A percentile compares a stretch with the other conserved stretches of the same genome.
phyloP scores from a whole-genome alignment of 345 rosid species.

The Rhizophora mangle region DNA sequence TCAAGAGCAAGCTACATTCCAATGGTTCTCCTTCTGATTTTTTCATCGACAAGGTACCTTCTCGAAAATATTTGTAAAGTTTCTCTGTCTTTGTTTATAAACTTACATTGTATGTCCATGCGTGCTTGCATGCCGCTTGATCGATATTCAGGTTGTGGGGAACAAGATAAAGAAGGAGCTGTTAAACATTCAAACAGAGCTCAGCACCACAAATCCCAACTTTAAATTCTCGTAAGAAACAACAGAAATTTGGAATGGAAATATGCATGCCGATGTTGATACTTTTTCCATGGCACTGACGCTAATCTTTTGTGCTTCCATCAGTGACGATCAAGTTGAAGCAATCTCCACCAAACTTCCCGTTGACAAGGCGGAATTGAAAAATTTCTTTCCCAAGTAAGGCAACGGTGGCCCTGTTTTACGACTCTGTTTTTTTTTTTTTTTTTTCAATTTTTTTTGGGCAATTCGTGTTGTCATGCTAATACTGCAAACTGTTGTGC shows the following conservation, averaged over 20 bases:
- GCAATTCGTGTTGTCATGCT: background rate
- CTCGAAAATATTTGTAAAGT: background rate
- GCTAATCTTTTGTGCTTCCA: slow-evolving; percentile 11
- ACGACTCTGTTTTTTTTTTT: background rate
- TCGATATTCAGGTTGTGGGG: slow-evolving; percentile 48
- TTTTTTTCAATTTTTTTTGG: background rate
- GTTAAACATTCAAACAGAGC: slow-evolving; percentile 59
- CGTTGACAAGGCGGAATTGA: slow-evolving; percentile 61
- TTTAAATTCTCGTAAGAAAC: slow-evolving; percentile 59
- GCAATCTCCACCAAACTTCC: slow-evolving; percentile 79
- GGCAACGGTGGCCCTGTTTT: slow-evolving; percentile 4
- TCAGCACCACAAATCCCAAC: slow-evolving; percentile 48
- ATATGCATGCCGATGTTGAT: background rate
- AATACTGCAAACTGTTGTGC: background rate
- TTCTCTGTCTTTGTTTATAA: background rate
- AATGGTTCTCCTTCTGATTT: slow-evolving; percentile 68
- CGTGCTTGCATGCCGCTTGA: too few relatives aligned
- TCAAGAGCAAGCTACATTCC: slow-evolving; percentile 61
- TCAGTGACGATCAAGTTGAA: slow-evolving; percentile 68
- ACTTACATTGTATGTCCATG: slow-evolving; percentile 1
- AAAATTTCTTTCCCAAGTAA: slow-evolving; percentile 71
- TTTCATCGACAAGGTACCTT: slow-evolving; percentile 62
- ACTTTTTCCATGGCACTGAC: background rate
- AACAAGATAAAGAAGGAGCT: slow-evolving; percentile 72
- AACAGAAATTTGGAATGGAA: background rate